These are phyloP conservation scores for Aspergillus hancockii DNA, from an alignment of 495 filamentous ascomycete genomes.

Conservation along the genomic window DNA sequence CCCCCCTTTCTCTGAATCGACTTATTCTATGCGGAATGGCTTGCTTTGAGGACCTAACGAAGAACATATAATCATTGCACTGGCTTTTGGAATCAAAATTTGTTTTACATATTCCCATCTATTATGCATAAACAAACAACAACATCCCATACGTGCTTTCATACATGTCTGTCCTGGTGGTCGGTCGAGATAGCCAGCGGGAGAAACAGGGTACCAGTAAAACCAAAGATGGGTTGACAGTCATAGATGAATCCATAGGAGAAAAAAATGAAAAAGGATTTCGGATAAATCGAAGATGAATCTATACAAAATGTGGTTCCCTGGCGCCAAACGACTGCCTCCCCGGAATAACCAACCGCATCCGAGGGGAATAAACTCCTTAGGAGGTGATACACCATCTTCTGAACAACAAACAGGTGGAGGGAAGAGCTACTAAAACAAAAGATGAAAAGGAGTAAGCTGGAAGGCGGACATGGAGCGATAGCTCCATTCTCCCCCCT, in stretches of 20 bases:
- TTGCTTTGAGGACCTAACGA: neutral
- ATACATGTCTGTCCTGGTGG: constrained; percentile 29
- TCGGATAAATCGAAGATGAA: constrained; percentile 34
- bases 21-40: neutral
- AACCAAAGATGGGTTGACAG: constrained; percentile 27
- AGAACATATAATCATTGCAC: neutral
- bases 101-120: constrained; percentile 53
- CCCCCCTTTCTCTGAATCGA: neutral
- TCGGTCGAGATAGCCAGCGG: constrained; percentile 31
- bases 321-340: constrained; percentile 46
- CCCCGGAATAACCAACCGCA: constrained; percentile 37
- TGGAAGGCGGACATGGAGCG: constrained; percentile 8
- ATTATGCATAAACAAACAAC: constrained; percentile 43
- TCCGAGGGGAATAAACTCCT: constrained; percentile 31
- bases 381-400: constrained; percentile 35
- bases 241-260: constrained; percentile 35
- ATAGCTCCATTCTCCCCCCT: constrained; percentile 9
- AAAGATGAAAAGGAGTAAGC: constrained; percentile 29
- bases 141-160: constrained; percentile 35
- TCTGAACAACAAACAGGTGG: constrained; percentile 33
- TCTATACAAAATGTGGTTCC: constrained; percentile 52
- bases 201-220: constrained; percentile 30
- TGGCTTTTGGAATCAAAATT: constrained; percentile 22
- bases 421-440: constrained; percentile 54
- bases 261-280: constrained; percentile 18